Evolutionary conservation across 371 early-diverging fungal species (phyloP).

Genomic region (Circinella minor): DNA sequence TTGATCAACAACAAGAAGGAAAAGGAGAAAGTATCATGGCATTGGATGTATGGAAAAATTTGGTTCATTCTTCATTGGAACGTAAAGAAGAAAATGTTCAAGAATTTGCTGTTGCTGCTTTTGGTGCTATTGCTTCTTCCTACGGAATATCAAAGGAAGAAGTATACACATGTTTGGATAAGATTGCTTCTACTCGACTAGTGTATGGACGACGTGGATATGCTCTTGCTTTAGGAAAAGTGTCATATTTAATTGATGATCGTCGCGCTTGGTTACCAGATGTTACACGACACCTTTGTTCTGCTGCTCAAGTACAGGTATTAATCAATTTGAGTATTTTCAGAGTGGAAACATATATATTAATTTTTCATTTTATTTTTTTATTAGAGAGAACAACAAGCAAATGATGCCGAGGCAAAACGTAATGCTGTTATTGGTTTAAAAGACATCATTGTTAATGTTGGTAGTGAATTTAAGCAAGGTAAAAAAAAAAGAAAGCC

Average conservation of each 20-base stretch:
- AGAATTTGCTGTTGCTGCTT: conserved; percentile 62
- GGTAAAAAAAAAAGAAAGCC: conserved; percentile 32
- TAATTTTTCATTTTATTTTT: not conserved
- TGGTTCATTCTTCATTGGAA: conserved; percentile 63
- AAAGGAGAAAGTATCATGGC: not conserved
- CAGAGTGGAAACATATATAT: not conserved
- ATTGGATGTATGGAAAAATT: conserved; percentile 47
- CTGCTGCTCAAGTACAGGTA: conserved; percentile 40
- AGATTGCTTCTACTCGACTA: conserved; percentile 40
- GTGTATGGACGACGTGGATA: conserved; percentile 67
- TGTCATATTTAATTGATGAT: conserved; percentile 36
- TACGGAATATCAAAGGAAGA: conserved; percentile 47
- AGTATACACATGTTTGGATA: conserved; percentile 31
- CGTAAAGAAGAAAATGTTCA: conserved; percentile 78
- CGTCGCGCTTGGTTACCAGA: conserved; percentile 28
- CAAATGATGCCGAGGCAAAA: conserved; percentile 71
- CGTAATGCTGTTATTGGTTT: conserved; percentile 70
- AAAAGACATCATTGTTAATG: conserved; percentile 37
- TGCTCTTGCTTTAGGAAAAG: conserved; percentile 67
- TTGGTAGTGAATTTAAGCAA: conserved; percentile 43
- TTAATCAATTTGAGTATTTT: not conserved
- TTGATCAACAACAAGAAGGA: not conserved
- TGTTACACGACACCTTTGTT: conserved; percentile 31
- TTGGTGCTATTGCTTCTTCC: conserved; percentile 47
- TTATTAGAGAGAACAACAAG: conserved; percentile 38